These are phyloP conservation scores for Cynanchum wilfordii DNA, from an alignment of 257 asterid species.

Conservation along the genomic window DNA sequence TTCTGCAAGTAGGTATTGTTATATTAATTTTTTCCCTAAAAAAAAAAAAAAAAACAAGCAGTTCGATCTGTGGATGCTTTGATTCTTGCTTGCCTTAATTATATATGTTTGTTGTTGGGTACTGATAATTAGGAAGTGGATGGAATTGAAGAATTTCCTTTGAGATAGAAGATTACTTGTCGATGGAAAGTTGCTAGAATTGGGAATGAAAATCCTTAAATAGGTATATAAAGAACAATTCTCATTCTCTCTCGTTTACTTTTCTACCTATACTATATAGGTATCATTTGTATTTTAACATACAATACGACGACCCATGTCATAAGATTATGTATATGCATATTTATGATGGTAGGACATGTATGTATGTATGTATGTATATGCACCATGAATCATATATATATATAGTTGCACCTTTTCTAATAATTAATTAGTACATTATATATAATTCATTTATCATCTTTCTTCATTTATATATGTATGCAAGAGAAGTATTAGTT, in stretches of 20 bases:
- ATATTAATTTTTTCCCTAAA: neutral
- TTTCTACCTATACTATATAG: constrained; percentile 1
- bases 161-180: constrained; percentile 27
- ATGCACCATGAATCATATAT: too few relatives aligned
- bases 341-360: constrained; percentile 13
- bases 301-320: constrained; percentile 5
- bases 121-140: constrained; percentile 31
- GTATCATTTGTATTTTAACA: constrained; percentile 9
- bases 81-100: neutral
- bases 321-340: constrained; percentile 7
- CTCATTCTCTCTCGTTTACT: constrained; percentile 28
- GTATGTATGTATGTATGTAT: neutral
- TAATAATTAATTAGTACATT: too few relatives aligned
- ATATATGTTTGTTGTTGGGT: neutral
- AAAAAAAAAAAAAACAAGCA: neutral
- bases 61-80: neutral
- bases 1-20: neutral
- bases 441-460: too few relatives aligned
- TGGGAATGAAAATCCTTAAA: constrained; percentile 69
- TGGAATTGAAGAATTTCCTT: constrained; percentile 17
- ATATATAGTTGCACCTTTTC: too few relatives aligned
- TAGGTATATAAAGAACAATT: constrained; percentile 48
- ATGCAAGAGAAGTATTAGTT: too few relatives aligned
- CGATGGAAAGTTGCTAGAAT: constrained; percentile 60
- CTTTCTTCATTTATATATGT: too few relatives aligned